Evolutionary conservation across 148 eudicot species (phyloP).

Genomic region (Amaranthus palmeri): DNA sequence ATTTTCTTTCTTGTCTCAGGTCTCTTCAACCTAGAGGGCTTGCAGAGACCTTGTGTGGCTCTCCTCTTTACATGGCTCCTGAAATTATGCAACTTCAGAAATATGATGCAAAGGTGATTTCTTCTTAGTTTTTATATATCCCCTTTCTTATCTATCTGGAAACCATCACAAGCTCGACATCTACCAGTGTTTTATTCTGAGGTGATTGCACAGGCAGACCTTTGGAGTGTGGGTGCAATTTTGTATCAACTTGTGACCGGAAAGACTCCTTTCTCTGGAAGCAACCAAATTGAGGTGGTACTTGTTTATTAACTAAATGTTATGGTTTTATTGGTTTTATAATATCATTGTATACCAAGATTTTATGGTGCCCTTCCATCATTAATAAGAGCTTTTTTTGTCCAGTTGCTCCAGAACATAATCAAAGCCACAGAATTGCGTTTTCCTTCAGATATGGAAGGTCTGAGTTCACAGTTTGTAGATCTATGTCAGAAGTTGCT

Average conservation of each 20-base stretch:
- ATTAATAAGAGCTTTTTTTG: constrained; percentile 9
- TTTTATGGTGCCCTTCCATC: not conserved
- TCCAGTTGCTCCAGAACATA: constrained; percentile 89
- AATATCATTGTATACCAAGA: not conserved
- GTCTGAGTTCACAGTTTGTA: constrained; percentile 61
- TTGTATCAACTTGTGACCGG: constrained; percentile 89
- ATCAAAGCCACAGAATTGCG: constrained; percentile 67
- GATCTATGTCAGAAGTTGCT: constrained; percentile 86
- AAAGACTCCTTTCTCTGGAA: constrained; percentile 83
- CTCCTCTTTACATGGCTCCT: constrained; percentile 99
- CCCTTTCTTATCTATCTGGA: not conserved
- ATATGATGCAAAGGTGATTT: constrained; percentile 94
- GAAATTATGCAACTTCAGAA: constrained; percentile 95
- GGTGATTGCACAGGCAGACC: constrained; percentile 82
- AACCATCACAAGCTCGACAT: not conserved
- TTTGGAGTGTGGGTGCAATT: constrained; percentile 98
- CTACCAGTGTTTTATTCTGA: constrained; percentile 22
- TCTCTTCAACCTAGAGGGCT: constrained; percentile 92
- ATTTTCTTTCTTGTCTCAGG: constrained; percentile 32
- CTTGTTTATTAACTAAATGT: not conserved
- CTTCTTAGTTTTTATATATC: constrained; percentile 1
- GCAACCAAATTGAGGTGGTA: constrained; percentile 74
- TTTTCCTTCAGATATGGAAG: constrained; percentile 61
- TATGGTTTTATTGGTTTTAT: not conserved
- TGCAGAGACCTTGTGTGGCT: constrained; percentile 96